Base-by-base conservation (phyloP, 345 rosid species). In the Corchorus olitorius region DNA sequence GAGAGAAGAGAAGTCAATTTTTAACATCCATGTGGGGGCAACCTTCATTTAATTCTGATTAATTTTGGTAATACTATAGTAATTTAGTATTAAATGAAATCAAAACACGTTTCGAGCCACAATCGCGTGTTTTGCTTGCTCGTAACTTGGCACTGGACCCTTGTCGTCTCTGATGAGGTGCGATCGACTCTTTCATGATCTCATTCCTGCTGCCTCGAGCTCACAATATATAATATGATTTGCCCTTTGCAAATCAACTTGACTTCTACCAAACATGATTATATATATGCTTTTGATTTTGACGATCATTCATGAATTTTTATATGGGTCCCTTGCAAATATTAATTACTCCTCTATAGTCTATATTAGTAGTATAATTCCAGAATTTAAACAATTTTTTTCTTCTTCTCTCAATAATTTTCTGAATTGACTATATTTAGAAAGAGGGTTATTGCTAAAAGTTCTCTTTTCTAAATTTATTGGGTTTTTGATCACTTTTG, bases 121-220 rank as follows among this genome's bases (percentile, higher is more conserved):
- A 48, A 14, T 70, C 17, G 35, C 35, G 6, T 70, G 74, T 48
- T 12, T 35, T 35, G 34, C 60, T 50, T 33, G 61, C 48, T 53
- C 61, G 62, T 70, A 53, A 35, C 14, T 70, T 33, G 34, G 48
- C 6, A 5, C 20, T n/a, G 74, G 74, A 70, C 74, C 74, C 74
- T 27, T 27, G 27, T 27, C 27, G 27, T 27, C 27, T 1, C 27
- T 27, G 27, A 27, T 27, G 27, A 35, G 49, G 2, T 16, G 61
- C 17, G 61, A 2, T 6, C 35, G 74, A 53, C 62, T 35, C 62
- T 27, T 27, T 27, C 27, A 27, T 27, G 27, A 17, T 17, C 34
- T 53, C 59, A 39, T 39, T 4, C 43, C 43, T 37, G 11, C 13
- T 70, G 48, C 27, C 27, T 27, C 27, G 27, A 27, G 33, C 61